Base-by-base conservation (phyloP, 768 basidiomycete species). In the Serendipita sp. region DNA sequence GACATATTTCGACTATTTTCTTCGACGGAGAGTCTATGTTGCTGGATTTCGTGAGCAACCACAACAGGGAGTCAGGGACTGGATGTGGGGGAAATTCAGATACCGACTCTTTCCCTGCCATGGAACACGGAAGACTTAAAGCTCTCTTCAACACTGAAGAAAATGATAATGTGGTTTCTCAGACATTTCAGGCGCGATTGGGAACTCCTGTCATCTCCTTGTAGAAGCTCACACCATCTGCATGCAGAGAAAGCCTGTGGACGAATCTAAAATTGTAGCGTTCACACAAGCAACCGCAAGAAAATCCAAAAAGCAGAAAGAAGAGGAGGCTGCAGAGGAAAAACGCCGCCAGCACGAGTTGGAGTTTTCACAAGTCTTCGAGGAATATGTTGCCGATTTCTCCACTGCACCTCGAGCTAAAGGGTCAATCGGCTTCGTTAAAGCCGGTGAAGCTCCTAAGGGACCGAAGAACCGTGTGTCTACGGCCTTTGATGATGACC, bases 241-340 rank as follows among this genome's bases (percentile, higher is more conserved):
- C 55, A 60, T 60, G 36, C 55, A 60, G 55, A 60, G 36, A 60
- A 60, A 60, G 55, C 55, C 36, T n/a, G 55, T 60, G 16, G 55
- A 60, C 36, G 27, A 60, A n/a, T 60, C 55, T 8, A 60, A 60
- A 36, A 29, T 60, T 10, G 55, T 60, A 37, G 55, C 55, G 36
- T 60, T 60, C 55, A 60, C 55, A 3, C 55, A 60, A 60, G 55
- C 55, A 27, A 88, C 82, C 43, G 82, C 86, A 62, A 83, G 85
- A 66, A 97, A 98, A 76, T 92, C 92, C 15, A 85, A 87, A 65
- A 80, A 88, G 67, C 94, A 98, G 75, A 87, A 88, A 70, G 96
- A 98, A 72, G 85, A 85, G 70, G 94, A 97, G 70, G 87, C 86
- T 58, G 94, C 90, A 40, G 92, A 94, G 70, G 86, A 85, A 44